Conservation (phyloP, 78 protist genomes). For the Dictyostelium intermedium region DNA sequence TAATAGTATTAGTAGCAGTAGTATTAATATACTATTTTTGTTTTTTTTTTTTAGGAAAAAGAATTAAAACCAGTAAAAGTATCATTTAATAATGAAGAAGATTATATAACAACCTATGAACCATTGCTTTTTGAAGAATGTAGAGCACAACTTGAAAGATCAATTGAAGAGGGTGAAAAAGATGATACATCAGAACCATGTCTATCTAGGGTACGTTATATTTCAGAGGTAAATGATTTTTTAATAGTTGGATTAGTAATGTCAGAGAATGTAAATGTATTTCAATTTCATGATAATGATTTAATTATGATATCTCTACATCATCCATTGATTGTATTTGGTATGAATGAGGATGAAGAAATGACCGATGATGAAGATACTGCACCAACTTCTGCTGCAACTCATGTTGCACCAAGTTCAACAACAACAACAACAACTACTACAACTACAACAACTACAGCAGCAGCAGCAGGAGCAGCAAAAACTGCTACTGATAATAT, state of each 20-base stretch:
- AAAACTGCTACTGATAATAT: neutral
- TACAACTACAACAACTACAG: neutral
- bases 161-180: slow-evolving; percentile 64
- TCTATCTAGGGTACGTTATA: slow-evolving; percentile 37
- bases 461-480: neutral
- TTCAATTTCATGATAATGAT: slow-evolving; percentile 65
- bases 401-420: neutral
- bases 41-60: slow-evolving; percentile 1
- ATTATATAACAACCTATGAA: slow-evolving; percentile 62
- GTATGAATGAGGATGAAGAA: slow-evolving; percentile 42
- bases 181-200: slow-evolving; percentile 41
- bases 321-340: slow-evolving; percentile 59
- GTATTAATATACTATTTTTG: neutral
- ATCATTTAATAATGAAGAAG: slow-evolving; percentile 35
- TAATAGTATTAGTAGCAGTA: neutral
- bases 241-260: slow-evolving; percentile 49
- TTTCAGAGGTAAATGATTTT: slow-evolving; percentile 41
- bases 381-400: neutral
- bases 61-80: slow-evolving; percentile 30
- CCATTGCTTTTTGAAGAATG: slow-evolving; percentile 78
- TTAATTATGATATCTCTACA: slow-evolving; percentile 66
- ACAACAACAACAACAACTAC: neutral
- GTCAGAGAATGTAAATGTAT: neutral
- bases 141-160: slow-evolving; percentile 78
- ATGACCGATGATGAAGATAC: slow-evolving; percentile 26